phyloP scores from a whole-genome alignment of 805 yeast genomes.

The Candida coquimbonensis region DNA sequence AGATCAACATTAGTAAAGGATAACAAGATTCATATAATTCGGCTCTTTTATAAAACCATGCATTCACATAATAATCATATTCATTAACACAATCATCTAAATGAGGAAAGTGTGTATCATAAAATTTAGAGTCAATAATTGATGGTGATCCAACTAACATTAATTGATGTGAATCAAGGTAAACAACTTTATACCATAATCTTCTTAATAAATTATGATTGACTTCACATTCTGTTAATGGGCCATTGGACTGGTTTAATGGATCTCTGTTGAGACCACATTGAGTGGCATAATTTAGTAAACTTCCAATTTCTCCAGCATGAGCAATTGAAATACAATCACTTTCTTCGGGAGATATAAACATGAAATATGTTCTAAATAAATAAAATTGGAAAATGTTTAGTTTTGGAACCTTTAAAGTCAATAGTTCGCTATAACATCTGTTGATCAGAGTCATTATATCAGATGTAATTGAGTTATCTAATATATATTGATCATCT shows the following conservation, averaged over 20 bases:
- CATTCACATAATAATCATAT: slow-evolving; percentile 15
- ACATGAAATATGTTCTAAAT: slow-evolving; percentile 12
- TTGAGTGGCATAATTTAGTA: slow-evolving; percentile 17
- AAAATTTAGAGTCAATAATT: slow-evolving; percentile 13
- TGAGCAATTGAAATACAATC: slow-evolving; percentile 17
- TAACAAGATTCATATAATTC: slow-evolving; percentile 11
- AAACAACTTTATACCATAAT: slow-evolving; percentile 18
- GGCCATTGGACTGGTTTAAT: not conserved
- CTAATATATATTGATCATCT: slow-evolving; percentile 14
- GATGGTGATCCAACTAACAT: slow-evolving; percentile 19
- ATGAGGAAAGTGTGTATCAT: slow-evolving; percentile 21
- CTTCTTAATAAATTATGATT: slow-evolving; percentile 18
- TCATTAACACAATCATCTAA: slow-evolving; percentile 17
- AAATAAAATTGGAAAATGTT: slow-evolving; percentile 17
- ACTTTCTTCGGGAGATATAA: slow-evolving; percentile 20
- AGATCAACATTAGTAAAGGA: slow-evolving; percentile 14
- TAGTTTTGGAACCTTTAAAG: slow-evolving; percentile 10
- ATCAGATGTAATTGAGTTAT: slow-evolving; percentile 11
- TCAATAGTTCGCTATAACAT: slow-evolving; percentile 12
- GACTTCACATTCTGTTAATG: not conserved
- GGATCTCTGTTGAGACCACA: slow-evolving; percentile 21
- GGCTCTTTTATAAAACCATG: slow-evolving; percentile 10
- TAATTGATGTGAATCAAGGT: slow-evolving; percentile 16
- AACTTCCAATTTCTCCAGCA: slow-evolving; percentile 15
- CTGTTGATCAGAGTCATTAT: slow-evolving; percentile 7